A percentile compares a stretch with the other conserved stretches of the same genome.
phyloP scores from a whole-genome alignment of 371 early-diverging fungal genomes.

The Rhizopus delemar region DNA sequence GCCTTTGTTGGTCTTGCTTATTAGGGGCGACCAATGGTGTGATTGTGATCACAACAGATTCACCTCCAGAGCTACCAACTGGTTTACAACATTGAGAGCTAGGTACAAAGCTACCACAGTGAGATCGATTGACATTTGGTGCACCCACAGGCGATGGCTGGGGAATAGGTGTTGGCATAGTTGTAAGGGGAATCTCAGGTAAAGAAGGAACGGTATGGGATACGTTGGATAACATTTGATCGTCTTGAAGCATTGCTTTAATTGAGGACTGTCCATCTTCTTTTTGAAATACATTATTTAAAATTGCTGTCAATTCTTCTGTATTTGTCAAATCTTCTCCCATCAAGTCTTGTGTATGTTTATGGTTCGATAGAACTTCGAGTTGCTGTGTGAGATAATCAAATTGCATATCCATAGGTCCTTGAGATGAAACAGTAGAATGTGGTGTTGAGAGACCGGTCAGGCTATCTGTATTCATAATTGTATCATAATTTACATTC shows the following conservation, averaged over 20 bases:
- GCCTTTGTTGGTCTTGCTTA: background rate
- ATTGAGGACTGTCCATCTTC: slow-evolving; percentile 5
- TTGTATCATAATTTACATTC: slow-evolving; percentile 12
- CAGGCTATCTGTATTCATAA: slow-evolving; percentile 6
- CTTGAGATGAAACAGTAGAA: slow-evolving; percentile 21
- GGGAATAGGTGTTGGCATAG: background rate
- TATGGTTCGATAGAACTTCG: slow-evolving; percentile 13
- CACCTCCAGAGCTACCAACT: slow-evolving; percentile 16
- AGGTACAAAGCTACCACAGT: slow-evolving; percentile 36
- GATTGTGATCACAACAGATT: slow-evolving; percentile 52
- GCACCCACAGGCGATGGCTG: background rate
- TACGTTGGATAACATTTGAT: background rate
- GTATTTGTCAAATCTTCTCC: slow-evolving; percentile 15
- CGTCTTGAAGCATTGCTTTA: background rate
- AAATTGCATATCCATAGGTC: slow-evolving; percentile 27
- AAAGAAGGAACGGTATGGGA: background rate
- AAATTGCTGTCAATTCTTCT: slow-evolving; percentile 31
- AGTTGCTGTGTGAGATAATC: slow-evolving; percentile 31
- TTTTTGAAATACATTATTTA: slow-evolving; percentile 25
- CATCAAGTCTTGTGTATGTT: slow-evolving; percentile 1
- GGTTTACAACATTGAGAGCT: slow-evolving; percentile 20
- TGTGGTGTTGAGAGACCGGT: slow-evolving; percentile 16
- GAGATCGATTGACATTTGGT: slow-evolving; percentile 5
- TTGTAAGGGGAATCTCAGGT: background rate
- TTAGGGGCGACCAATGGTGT: slow-evolving; percentile 31